Percentiles rank a stretch among this genome's conserved stretches.
phyloP scores from a whole-genome alignment of 345 rosid species.

The Populus pruinosa region DNA sequence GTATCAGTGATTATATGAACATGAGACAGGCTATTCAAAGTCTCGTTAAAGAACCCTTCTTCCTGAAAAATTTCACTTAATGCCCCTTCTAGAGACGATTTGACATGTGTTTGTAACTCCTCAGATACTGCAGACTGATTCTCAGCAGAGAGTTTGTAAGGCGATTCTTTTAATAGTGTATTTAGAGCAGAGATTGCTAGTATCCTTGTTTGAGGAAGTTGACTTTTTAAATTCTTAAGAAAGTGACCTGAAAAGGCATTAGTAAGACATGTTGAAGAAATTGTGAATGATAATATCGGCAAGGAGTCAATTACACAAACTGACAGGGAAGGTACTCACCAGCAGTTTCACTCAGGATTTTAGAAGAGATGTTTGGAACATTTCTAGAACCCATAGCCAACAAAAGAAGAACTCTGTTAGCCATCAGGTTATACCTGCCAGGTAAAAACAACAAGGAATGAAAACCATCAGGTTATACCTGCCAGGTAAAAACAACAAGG shows the following conservation, averaged over 20 bases:
- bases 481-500: conserved; percentile 5
- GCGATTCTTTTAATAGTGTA: conserved; percentile 87
- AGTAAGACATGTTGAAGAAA: conserved; percentile 1
- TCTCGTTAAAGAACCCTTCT: conserved; percentile 86
- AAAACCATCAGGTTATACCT: conserved; percentile 93
- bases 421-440: conserved; percentile 92
- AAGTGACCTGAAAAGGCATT: conserved; percentile 71
- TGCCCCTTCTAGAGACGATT: conserved; percentile 77
- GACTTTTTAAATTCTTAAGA: conserved; percentile 87
- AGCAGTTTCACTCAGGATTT: conserved; percentile 77
- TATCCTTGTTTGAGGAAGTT: conserved; percentile 98
- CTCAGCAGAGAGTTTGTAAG: conserved; percentile 65
- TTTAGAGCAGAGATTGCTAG: conserved; percentile 96
- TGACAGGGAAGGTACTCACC: conserved; percentile 46
- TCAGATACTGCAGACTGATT: conserved; percentile 28
- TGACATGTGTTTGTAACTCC: conserved; percentile 33
- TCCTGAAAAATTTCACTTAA: conserved; percentile 74
- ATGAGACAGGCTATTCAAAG: conserved; percentile 87
- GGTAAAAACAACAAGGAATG: background rate
- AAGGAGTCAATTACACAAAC: background rate
- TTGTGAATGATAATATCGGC: background rate
- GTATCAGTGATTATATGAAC: conserved; percentile 80
- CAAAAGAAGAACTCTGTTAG: conserved; percentile 89
- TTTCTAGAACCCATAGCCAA: conserved; percentile 83
- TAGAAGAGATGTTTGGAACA: conserved; percentile 64